Evolutionary conservation across 1,139 yeast genomes (phyloP).

Genomic region (Debaryomyces nepalensis): DNA sequence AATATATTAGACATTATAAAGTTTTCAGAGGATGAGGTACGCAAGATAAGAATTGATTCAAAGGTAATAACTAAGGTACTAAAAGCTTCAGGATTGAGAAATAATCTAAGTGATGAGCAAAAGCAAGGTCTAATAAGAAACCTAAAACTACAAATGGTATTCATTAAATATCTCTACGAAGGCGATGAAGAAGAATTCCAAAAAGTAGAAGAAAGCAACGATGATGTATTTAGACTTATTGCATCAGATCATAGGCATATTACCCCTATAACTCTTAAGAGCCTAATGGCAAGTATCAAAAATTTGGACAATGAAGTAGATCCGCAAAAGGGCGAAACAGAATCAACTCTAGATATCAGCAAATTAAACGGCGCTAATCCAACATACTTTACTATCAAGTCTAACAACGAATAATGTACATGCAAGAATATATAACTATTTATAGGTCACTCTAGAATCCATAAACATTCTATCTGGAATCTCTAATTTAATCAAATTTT

Average conservation of each 20-base stretch:
- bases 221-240: conserved; percentile 38
- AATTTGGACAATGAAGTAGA: conserved; percentile 24
- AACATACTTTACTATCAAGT: conserved; percentile 18
- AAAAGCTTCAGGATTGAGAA: conserved; percentile 50
- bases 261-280: conserved; percentile 29
- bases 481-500: conserved; percentile 66
- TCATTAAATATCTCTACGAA: conserved; percentile 49
- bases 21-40: conserved; percentile 14
- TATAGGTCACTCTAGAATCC: conserved; percentile 65
- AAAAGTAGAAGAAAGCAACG: conserved; percentile 24
- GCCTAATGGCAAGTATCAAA: conserved; percentile 28
- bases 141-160: conserved; percentile 49
- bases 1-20: conserved; percentile 29
- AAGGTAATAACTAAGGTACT: conserved; percentile 36
- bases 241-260: conserved; percentile 37
- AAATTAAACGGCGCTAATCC: conserved; percentile 12
- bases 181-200: conserved; percentile 20
- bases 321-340: conserved; percentile 35
- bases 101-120: conserved; percentile 25
- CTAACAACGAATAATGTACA: conserved; percentile 10
- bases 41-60: conserved; percentile 21
- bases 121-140: conserved; percentile 33
- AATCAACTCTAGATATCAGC: conserved; percentile 14
- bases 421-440: conserved; percentile 11
- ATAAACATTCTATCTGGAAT: conserved; percentile 80